Base-by-base conservation (phyloP, 225 moss, liverwort and hornwort species). In the Sphagnum contortum region DNA sequence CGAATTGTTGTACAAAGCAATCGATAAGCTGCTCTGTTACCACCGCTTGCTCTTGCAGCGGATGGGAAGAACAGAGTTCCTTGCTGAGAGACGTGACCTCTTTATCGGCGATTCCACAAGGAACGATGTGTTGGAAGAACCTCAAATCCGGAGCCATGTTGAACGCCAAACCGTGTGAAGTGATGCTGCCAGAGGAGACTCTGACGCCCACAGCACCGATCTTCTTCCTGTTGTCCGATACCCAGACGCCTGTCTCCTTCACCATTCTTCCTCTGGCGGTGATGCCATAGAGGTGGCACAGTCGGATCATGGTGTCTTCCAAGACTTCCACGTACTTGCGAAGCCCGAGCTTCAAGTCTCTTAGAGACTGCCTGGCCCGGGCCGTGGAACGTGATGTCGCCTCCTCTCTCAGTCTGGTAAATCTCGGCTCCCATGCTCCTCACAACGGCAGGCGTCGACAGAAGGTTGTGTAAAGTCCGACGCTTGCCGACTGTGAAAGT, bases 401-500 rank as follows among this genome's bases (percentile, higher is more conserved):
- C 95, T 8, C 95, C 95, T 5, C 92, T 77, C 49, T 96, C 84
- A 3, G 90, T 66, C 44, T 44, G 8, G 44, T 92, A 79, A 3
- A 92, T 66, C 63, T 96, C 79, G 2, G 91, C 90, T 0, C 90
- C 85, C 4, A 90, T 47, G 12, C 62, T 57, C 2, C 71, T 62
- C 8, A 96, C 74, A 4, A 76, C 70, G 58, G 67, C 75, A 13
- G 88, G 81, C 8, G 81, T 72, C 4, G 86, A 84, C 45, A 92
- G 76, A 58, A 96, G 63, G 54, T 92, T 88, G 68, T 92, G 84
- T 48, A 92, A 59, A 7, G 89, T 88, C 57, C 80, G 84, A 5
- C 88, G 88, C 76, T 96, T 96, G 67, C 95, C 92, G 45, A 96
- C 88, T 0, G 92, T 96, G 80, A 85, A 92, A 2, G 90, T 90